phyloP scores from a whole-genome alignment of 768 basidiomycete species.

The Botryobasidium botryosum region DNA sequence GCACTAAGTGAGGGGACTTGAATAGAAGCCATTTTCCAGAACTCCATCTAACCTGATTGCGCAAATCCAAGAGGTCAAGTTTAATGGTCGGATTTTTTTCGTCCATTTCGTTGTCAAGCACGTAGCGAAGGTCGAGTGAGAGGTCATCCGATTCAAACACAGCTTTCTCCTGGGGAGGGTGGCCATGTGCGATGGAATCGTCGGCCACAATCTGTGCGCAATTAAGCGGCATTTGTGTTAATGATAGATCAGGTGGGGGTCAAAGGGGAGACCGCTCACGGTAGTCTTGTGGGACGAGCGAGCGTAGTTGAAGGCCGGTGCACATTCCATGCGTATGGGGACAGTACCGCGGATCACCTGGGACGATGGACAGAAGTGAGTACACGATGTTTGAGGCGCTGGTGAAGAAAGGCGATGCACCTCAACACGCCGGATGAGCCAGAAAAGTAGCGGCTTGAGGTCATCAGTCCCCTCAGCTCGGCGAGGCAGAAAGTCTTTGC shows the following conservation, averaged over 20 bases:
- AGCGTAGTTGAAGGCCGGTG: constrained; percentile 94
- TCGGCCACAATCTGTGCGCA: constrained; percentile 11
- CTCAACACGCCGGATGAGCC: constrained; percentile 75
- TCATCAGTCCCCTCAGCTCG: constrained; percentile 19
- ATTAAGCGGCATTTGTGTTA: constrained; percentile 6
- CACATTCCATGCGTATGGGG: constrained; percentile 73
- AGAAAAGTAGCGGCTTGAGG: constrained; percentile 62
- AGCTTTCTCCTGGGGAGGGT: constrained; percentile 33
- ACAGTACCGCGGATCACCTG: constrained; percentile 71
- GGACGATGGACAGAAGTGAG: background rate
- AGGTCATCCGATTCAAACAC: constrained; percentile 43
- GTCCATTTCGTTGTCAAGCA: constrained; percentile 30
- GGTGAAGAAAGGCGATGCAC: constrained; percentile 17
- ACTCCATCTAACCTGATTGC: background rate
- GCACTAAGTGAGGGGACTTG: background rate
- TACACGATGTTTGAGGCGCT: background rate
- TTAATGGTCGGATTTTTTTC: constrained; percentile 35
- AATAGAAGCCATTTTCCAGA: background rate
- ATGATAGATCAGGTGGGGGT: constrained; percentile 20
- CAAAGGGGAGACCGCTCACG: constrained; percentile 21
- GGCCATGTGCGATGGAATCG: constrained; percentile 13
- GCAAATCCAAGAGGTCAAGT: constrained; percentile 25
- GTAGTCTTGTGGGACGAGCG: constrained; percentile 51
- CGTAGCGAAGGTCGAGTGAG: constrained; percentile 59
- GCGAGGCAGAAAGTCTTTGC: constrained; percentile 70